Evolutionary conservation across 768 basidiomycete species (phyloP).

Genomic region (Sporobolomyces pararoseus): DNA sequence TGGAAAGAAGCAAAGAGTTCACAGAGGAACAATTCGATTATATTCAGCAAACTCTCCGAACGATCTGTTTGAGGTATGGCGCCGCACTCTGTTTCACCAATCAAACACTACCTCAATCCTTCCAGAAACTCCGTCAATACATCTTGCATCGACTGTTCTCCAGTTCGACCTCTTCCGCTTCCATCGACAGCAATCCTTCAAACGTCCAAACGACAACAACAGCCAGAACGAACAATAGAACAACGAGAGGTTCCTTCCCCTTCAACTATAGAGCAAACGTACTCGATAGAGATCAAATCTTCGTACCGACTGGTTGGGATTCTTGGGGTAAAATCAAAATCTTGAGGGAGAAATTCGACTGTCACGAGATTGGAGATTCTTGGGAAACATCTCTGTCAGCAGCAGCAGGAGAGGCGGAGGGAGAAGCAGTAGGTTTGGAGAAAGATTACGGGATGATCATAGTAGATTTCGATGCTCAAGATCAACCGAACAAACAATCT

Average conservation of each 20-base stretch:
- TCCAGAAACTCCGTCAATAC: slow-evolving; percentile 74
- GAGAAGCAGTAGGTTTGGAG: slow-evolving; percentile 8
- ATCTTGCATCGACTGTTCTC: slow-evolving; percentile 73
- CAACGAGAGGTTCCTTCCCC: slow-evolving; percentile 73
- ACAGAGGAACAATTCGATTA: slow-evolving; percentile 91
- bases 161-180: slow-evolving; percentile 49
- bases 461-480: slow-evolving; percentile 24
- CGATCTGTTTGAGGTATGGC: slow-evolving; percentile 88
- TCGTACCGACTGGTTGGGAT: slow-evolving; percentile 96
- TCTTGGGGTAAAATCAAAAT: slow-evolving; percentile 94
- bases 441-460: slow-evolving; percentile 38
- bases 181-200: slow-evolving; percentile 32
- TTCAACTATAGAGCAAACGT: slow-evolving; percentile 85
- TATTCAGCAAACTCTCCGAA: slow-evolving; percentile 89
- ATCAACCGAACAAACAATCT: slow-evolving; percentile 1
- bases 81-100: slow-evolving; percentile 89
- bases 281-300: slow-evolving; percentile 83
- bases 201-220: slow-evolving; percentile 48
- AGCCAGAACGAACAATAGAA: slow-evolving; percentile 53
- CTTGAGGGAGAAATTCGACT: slow-evolving; percentile 85
- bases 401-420: neutral
- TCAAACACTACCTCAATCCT: slow-evolving; percentile 63
- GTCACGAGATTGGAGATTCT: slow-evolving; percentile 70
- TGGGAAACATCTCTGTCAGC: slow-evolving; percentile 52
- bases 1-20: slow-evolving; percentile 45